Base-by-base conservation (phyloP, 2,329 filamentous ascomycete genomes). In the Fusarium nanum region DNA sequence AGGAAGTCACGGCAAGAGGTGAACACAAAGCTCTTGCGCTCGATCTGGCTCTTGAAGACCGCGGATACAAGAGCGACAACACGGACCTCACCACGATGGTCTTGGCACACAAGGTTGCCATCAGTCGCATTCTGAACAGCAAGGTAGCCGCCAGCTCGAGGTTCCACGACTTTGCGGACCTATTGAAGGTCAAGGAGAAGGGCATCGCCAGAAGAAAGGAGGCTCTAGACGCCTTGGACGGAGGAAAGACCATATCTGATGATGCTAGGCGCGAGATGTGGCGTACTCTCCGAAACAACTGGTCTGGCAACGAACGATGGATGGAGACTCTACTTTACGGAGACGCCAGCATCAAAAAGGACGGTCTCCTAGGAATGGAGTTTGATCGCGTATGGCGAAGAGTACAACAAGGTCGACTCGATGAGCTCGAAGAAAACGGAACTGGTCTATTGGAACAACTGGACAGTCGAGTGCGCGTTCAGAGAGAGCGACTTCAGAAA, bases 271-370 rank as follows among this genome's bases (percentile, higher is more conserved):
- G 78, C 1, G 82, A 87, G 41, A 81, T 93, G 60, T 85, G 90
- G 72, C 87, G 86, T 44, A 84, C 86, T 4, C 81, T 94, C 30
- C 85, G 86, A 37, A 89, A 90, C 65, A 93, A 93, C 71, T 97
- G 94, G 94, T 84, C 92, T 16, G 94, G 93, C 3, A 89, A 91
- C 74, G 87, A 91, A 63, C 86, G 88, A 59, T 95, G 93, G 91
- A 86, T 93, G 73, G 87, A 93, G 49, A 84, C 88, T 4, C 81
- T 97, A 22, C 77, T 96, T 0, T 84, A 90, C 53, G 92, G 92
- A 3, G 90, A 93, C 47, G 82, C 83, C 22, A 82, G 82, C 10
- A 80, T 83, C 4, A 82, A 82, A 27, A 86, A 83, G 32, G 91
- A 92, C 64, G 86, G 84, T 0, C 82, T 96, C n/a, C 77, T 97